Evolutionary conservation across 1,284 basidiomycete species (phyloP), one percentile per base, ranked within the genome.

Genomic region (Fomitopsis schrenkii): DNA sequence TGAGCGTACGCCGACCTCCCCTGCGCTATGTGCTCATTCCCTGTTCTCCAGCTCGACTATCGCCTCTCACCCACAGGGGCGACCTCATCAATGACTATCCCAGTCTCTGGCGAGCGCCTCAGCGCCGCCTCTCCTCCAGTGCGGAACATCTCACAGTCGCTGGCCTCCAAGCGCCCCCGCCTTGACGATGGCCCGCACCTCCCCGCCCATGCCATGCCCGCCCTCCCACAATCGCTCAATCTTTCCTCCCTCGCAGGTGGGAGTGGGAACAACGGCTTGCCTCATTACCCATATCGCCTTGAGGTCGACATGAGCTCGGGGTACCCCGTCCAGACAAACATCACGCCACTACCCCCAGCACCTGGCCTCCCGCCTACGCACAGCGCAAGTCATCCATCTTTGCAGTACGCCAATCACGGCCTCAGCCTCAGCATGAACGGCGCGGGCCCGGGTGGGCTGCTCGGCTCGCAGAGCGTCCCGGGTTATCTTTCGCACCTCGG

Each of bases 51-150:
- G 71, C 55, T 68, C 53, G 70, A 71, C 55, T 71, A 70, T 59
- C 68, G 67, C 57, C 56, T 65, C 22, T 68, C 70, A 41, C 67
- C 64, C 46, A 62, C 62, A 46, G 63, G 63, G 53, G 65, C 57
- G 46, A 59, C 63, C 5, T 68, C 71, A 1, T 67, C 70, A 9
- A 64, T 70, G 2, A 65, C 69, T 17, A 63, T 75, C 28, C 73
- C 73, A 9, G 62, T 74, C 57, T 74, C 73, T n/a, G 70, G 69
- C 52, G 74, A 75, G 61, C 70, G 72, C 35, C 70, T 70, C 55
- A 67, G 65, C 40, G 64, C 62, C 54, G 55, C 61, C 38, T 36
- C 62, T 42, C 65, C 67, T 55, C 58, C 59, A 42, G 28, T 66
- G 45, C 61, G 66, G 44, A 60, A 61, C 61, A 46, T 70, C 42